Evolutionary conservation across 768 basidiomycete genomes (phyloP).

Genomic region (Kwoniella botswanensis): DNA sequence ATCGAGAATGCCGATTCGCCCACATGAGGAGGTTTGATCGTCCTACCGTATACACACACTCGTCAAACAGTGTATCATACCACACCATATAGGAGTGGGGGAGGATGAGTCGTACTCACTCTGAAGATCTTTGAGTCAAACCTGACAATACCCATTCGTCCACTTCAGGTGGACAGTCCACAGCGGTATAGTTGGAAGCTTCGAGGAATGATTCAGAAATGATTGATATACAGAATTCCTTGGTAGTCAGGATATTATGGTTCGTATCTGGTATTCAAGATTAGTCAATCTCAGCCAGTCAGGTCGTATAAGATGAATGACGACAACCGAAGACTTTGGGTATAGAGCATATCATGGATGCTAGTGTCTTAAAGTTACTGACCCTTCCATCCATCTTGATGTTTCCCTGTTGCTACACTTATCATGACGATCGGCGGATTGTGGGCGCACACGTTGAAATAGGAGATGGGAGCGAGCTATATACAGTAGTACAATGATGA

Average conservation of each 20-base stretch:
- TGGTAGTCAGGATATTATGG: conserved; percentile 69
- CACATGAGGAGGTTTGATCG: conserved; percentile 57
- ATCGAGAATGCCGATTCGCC: conserved; percentile 59
- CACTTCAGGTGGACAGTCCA: conserved; percentile 55
- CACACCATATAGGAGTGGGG: not conserved
- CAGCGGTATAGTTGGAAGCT: conserved; percentile 58
- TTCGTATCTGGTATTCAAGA: conserved; percentile 63
- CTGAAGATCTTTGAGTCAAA: conserved; percentile 49
- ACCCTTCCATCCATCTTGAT: conserved; percentile 39
- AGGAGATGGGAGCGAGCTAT: conserved; percentile 59
- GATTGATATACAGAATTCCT: conserved; percentile 72
- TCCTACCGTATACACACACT: conserved; percentile 24
- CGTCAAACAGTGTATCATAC: no score
- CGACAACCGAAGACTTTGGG: no score
- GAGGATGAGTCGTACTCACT: conserved; percentile 33
- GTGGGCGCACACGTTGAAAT: conserved; percentile 70
- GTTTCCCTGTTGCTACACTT: conserved; percentile 61
- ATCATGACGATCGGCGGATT: conserved; percentile 72
- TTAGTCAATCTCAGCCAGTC: not conserved
- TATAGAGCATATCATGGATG: no score
- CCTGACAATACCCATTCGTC: conserved; percentile 58
- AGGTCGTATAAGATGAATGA: no score
- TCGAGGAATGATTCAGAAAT: conserved; percentile 68
- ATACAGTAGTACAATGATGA: no score
- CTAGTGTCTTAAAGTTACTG: conserved; percentile 1